phyloP scores from a whole-genome alignment of 2,329 filamentous ascomycete genomes.

The Penicillium sp. region DNA sequence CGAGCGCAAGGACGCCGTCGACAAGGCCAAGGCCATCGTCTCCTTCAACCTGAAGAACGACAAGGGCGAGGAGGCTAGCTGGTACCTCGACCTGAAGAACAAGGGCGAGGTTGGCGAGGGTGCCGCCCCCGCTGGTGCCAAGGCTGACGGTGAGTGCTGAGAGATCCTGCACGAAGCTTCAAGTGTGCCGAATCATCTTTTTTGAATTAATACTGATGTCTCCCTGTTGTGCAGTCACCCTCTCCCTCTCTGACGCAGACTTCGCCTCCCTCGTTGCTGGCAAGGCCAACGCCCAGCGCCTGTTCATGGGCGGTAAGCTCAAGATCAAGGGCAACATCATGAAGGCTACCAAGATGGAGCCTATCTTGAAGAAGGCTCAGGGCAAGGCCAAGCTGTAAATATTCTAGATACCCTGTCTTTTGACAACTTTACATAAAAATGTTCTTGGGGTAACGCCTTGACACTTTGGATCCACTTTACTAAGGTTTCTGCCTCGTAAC shows the following conservation, averaged over 20 bases:
- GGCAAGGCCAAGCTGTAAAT: slow-evolving; percentile 74
- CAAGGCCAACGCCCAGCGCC: slow-evolving; percentile 89
- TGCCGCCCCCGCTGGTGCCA: slow-evolving; percentile 68
- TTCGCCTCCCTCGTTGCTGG: slow-evolving; percentile 83
- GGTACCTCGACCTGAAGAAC: slow-evolving; percentile 96
- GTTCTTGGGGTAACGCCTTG: background rate
- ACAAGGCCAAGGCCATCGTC: slow-evolving; percentile 85
- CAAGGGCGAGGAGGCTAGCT: slow-evolving; percentile 78
- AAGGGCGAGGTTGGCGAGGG: slow-evolving; percentile 83
- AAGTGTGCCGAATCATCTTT: too few relatives aligned
- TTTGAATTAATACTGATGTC: slow-evolving; percentile 15
- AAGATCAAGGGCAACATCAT: slow-evolving; percentile 98
- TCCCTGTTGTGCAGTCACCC: slow-evolving; percentile 68
- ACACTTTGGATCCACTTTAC: slow-evolving; percentile 1
- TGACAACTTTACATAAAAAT: slow-evolving; percentile 25
- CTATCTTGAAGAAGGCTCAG: slow-evolving; percentile 87
- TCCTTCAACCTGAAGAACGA: slow-evolving; percentile 92
- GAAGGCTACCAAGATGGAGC: slow-evolving; percentile 96
- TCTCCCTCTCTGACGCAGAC: slow-evolving; percentile 81
- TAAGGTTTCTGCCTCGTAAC: background rate
- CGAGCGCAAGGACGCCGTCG: slow-evolving; percentile 85
- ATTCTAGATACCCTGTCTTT: slow-evolving; percentile 27
- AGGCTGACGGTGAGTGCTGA: slow-evolving; percentile 75
- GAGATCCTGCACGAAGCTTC: background rate
- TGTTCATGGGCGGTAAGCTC: slow-evolving; percentile 98